Base-by-base conservation (phyloP, 257 asterid genomes). In the Voacanga thouarsii region DNA sequence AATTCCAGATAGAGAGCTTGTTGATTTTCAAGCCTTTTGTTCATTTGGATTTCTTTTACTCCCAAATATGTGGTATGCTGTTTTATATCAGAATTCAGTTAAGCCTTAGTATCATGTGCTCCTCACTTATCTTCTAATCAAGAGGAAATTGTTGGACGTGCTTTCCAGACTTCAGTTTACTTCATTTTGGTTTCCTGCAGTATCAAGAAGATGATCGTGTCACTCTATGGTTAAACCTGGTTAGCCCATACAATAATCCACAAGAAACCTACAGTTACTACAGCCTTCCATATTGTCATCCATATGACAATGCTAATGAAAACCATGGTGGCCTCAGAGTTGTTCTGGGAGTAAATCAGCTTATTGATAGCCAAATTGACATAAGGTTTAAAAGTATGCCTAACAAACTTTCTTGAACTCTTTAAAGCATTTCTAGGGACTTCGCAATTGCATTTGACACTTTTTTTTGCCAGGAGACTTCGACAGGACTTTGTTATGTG, bases 241-340 rank as follows among this genome's bases (percentile, higher is more conserved):
- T 92, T 80, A 96, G 92, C 16, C 96, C 97, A 7, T 92, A 90
- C 78, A 92, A 87, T 83, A 92, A 92, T 82, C 97, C 97, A 24
- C 96, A 92, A 83, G 96, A 92, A 82, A 89, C 96, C 74, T 90
- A 92, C 85, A 90, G 90, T 80, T 92, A 89, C 81, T 92, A 90
- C 82, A 87, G 77, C 83, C 97, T 92, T 79, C 94, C 97, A 12
- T 92, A 86, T 82, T 92, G 95, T 81, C 90, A 53, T 71, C 80
- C 83, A 19, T 80, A 88, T 69, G 89, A 89, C 24, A 84, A 84
- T 33, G 84, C 88, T 60, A 80, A 87, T 76, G 93, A 89, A 81
- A 89, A 89, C 75, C 87, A 91, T 92, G 91, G 90, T 79, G 94
- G 88, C 75, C 94, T 89, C 65, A 96, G 96, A 12, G 96, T 89